These are phyloP conservation scores for Neurospora tetraspora DNA, from an alignment of 495 filamentous ascomycete genomes.

Conservation along the genomic window DNA sequence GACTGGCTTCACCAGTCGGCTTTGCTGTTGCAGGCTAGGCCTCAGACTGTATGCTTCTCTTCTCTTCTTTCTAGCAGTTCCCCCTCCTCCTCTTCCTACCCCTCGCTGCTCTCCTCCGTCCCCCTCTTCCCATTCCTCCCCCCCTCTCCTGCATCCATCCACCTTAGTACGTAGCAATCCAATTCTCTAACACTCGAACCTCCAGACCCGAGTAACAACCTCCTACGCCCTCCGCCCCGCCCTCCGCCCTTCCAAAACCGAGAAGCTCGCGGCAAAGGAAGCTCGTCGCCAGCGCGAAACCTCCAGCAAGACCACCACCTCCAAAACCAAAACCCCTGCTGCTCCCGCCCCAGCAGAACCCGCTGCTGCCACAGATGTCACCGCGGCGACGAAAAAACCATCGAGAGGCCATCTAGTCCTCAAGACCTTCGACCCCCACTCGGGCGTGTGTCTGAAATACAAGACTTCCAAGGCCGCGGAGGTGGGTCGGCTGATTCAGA, in stretches of 20 bases:
- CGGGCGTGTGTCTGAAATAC: conserved; percentile 81
- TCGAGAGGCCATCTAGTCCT: conserved; percentile 59
- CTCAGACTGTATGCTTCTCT: conserved; percentile 28
- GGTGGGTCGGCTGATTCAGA: conserved; percentile 68
- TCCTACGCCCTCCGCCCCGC: conserved; percentile 62
- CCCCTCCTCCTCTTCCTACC: not conserved
- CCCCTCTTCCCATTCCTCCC: not conserved
- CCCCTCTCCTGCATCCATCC: not conserved
- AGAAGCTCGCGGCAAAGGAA: conserved; percentile 5
- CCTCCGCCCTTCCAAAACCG: conserved; percentile 13
- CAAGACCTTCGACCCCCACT: conserved; percentile 81
- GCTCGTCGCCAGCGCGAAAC: not conserved
- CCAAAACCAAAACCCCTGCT: not conserved
- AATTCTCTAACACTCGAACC: not conserved
- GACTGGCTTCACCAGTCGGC: conserved; percentile 43
- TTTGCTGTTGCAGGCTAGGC: conserved; percentile 38
- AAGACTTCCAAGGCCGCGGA: conserved; percentile 83
- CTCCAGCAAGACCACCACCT: conserved; percentile 1
- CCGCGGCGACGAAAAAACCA: conserved; percentile 4
- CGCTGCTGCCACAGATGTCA: conserved; percentile 13
- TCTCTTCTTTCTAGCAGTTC: too few relatives aligned
- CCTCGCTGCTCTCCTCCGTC: not conserved
- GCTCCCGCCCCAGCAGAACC: not conserved
- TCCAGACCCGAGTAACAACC: conserved; percentile 70
- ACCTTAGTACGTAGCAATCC: not conserved